Percentiles rank a stretch among this genome's conserved stretches.
Conservation (phyloP, 2,329 filamentous ascomycete species). For the Cercospora sp. region DNA sequence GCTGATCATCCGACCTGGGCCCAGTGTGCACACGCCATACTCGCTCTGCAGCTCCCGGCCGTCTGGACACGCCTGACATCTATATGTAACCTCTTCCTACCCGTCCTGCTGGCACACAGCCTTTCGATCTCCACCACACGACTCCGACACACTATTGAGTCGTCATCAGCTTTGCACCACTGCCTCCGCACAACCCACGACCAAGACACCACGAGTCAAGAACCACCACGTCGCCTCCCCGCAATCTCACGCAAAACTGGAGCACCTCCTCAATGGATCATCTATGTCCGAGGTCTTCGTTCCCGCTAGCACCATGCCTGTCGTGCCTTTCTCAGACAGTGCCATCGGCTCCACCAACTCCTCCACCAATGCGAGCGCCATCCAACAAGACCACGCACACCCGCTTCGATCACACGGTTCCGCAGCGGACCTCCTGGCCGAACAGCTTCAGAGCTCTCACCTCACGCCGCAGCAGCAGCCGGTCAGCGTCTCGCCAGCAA, state of each 20-base stretch:
- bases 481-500: neutral
- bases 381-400: conserved; percentile 18
- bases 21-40: neutral
- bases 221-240: conserved; percentile 9
- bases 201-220: conserved; percentile 1
- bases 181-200: neutral
- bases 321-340: conserved; percentile 32
- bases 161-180: neutral
- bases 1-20: conserved; percentile 1
- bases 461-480: conserved; percentile 5
- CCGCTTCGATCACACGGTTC: conserved; percentile 23
- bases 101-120: neutral
- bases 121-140: neutral
- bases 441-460: conserved; percentile 5
- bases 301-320: conserved; percentile 35
- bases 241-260: neutral
- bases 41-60: neutral
- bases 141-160: neutral
- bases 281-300: conserved; percentile 34
- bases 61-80: neutral
- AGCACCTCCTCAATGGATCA: conserved; percentile 32
- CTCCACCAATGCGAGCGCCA: conserved; percentile 7
- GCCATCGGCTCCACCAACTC: conserved; percentile 10
- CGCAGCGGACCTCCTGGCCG: conserved; percentile 26
- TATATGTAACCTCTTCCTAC: neutral